phyloP scores from a whole-genome alignment of 1,139 yeast genomes.

The Saccharomycopsis phalli region DNA sequence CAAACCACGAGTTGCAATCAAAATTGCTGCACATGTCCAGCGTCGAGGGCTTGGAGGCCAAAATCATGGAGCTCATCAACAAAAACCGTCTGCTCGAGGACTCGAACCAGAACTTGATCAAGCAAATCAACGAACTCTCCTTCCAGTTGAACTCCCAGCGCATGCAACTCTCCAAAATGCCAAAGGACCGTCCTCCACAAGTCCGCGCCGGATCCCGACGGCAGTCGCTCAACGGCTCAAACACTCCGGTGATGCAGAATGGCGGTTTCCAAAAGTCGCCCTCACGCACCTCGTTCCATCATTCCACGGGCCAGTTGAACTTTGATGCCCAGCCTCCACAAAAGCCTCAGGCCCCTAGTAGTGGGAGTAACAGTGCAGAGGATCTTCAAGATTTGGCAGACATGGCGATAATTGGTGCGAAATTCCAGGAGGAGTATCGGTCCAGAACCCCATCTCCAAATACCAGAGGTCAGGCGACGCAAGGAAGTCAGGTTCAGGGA shows the following conservation, averaged over 20 bases:
- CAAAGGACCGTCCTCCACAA: slow-evolving; percentile 18
- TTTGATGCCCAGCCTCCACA: slow-evolving; percentile 7
- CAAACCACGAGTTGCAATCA: not conserved
- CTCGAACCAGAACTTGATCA: slow-evolving; percentile 15
- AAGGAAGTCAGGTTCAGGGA: too few species aligned
- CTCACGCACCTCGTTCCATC: slow-evolving; percentile 4
- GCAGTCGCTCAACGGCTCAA: slow-evolving; percentile 17
- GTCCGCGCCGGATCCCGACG: slow-evolving; percentile 11
- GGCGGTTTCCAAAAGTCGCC: slow-evolving; percentile 22
- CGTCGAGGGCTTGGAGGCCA: slow-evolving; percentile 4
- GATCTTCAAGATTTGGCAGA: slow-evolving; percentile 38
- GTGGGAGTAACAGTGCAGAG: slow-evolving; percentile 23
- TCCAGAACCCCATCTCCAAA: slow-evolving; percentile 17
- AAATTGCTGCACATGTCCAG: slow-evolving; percentile 4
- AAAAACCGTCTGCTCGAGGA: slow-evolving; percentile 17
- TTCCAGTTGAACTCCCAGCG: slow-evolving; percentile 18
- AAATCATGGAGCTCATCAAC: slow-evolving; percentile 9
- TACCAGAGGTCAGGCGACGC: too few species aligned
- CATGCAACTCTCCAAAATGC: slow-evolving; percentile 21
- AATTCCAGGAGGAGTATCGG: slow-evolving; percentile 27
- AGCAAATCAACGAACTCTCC: slow-evolving; percentile 19
- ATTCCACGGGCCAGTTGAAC: slow-evolving; percentile 8
- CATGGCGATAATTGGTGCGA: slow-evolving; percentile 37
- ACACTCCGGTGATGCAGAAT: slow-evolving; percentile 18
- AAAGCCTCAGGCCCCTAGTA: slow-evolving; percentile 1